Evolutionary conservation across 352 stramenopile genomes (phyloP).

Genomic region (Plasmopara viticola): DNA sequence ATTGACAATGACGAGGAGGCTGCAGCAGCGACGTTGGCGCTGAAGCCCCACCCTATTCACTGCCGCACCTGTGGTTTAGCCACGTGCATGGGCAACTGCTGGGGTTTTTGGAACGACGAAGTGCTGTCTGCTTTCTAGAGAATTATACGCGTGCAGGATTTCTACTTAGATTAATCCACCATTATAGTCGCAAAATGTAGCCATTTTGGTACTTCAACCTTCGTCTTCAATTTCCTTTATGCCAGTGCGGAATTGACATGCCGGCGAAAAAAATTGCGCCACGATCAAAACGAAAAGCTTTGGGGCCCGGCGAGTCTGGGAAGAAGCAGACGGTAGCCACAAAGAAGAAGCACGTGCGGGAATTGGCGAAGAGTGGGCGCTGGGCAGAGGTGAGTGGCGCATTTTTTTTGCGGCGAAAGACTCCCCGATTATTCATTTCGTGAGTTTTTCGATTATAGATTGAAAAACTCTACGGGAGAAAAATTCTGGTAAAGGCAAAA

Average conservation of each 20-base stretch:
- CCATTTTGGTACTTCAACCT: slow-evolving; percentile 11
- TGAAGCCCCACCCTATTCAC: slow-evolving; percentile 44
- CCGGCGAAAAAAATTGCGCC: slow-evolving; percentile 8
- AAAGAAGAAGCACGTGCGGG: slow-evolving; percentile 77
- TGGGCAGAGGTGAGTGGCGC: slow-evolving; percentile 42
- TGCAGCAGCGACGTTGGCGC: slow-evolving; percentile 23
- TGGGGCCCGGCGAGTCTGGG: slow-evolving; percentile 1
- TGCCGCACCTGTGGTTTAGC: slow-evolving; percentile 54
- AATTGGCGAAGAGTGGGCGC: slow-evolving; percentile 40
- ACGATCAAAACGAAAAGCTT: slow-evolving; percentile 12
- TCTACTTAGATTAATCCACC: neutral
- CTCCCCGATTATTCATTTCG: too few species aligned
- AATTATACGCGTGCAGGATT: slow-evolving; percentile 1
- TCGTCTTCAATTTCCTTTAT: slow-evolving; percentile 2
- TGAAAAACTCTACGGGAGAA: slow-evolving; percentile 51
- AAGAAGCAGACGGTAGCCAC: slow-evolving; percentile 31
- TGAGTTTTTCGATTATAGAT: slow-evolving; percentile 32
- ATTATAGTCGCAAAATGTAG: slow-evolving; percentile 15
- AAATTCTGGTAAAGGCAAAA: slow-evolving; percentile 64
- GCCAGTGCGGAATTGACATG: slow-evolving; percentile 27
- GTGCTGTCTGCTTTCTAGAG: slow-evolving; percentile 19
- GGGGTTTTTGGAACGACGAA: slow-evolving; percentile 70
- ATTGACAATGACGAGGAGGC: slow-evolving; percentile 36
- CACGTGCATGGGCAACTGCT: slow-evolving; percentile 60
- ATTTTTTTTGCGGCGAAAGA: neutral